Evolutionary conservation across 192 early-diverging fungal species (phyloP).

Genomic region (Coemansia sp.): DNA sequence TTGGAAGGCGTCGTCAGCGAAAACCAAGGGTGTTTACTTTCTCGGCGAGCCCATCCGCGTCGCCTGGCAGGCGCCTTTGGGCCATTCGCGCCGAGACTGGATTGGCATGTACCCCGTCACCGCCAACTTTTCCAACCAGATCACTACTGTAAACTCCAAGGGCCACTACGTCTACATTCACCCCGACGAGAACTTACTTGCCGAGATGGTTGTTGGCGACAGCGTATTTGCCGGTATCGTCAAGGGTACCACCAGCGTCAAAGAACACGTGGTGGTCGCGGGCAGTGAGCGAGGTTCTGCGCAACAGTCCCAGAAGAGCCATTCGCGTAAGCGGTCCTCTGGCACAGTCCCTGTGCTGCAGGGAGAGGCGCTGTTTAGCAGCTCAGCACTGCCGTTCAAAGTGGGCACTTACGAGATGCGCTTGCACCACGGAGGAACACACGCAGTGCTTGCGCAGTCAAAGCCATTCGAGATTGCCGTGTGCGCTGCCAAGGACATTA

Average conservation of each 20-base stretch:
- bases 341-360: slow-evolving; percentile 9
- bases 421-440: slow-evolving; percentile 84
- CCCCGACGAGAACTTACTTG: slow-evolving; percentile 55
- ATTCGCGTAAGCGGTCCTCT: slow-evolving; percentile 1
- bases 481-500: slow-evolving; percentile 22
- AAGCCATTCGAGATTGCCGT: slow-evolving; percentile 75
- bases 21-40: slow-evolving; percentile 35
- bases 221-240: slow-evolving; percentile 48
- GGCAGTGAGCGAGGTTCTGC: slow-evolving; percentile 6
- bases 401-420: slow-evolving; percentile 88
- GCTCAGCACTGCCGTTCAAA: slow-evolving; percentile 75
- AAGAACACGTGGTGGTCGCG: slow-evolving; percentile 13
- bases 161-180: slow-evolving; percentile 68
- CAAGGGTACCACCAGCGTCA: slow-evolving; percentile 28
- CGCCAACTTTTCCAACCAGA: slow-evolving; percentile 66
- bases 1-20: slow-evolving; percentile 9
- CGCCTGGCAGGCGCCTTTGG: slow-evolving; percentile 71
- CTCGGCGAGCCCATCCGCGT: slow-evolving; percentile 78
- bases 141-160: slow-evolving; percentile 75
- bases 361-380: slow-evolving; percentile 64
- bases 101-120: slow-evolving; percentile 85
- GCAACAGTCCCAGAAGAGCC: slow-evolving; percentile 21
- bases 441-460: slow-evolving; percentile 75
- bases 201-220: slow-evolving; percentile 55
- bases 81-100: slow-evolving; percentile 80